These are phyloP conservation scores for Plasmopara viticola DNA, from an alignment of 352 stramenopile genomes.

Conservation along the genomic window DNA sequence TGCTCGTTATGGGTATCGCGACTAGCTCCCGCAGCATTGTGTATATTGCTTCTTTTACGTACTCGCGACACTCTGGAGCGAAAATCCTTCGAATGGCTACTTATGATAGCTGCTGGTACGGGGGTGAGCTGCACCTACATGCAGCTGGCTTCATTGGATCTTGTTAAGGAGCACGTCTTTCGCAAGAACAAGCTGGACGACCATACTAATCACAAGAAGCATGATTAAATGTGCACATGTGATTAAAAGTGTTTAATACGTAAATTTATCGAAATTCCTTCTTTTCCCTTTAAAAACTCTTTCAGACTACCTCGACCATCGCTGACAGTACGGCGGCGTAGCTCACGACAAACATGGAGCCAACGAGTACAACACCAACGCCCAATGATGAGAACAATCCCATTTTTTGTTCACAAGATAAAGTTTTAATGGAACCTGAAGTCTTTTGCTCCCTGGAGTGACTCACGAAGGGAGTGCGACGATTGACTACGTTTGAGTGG, in stretches of 20 bases:
- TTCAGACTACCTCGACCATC: slow-evolving; percentile 11
- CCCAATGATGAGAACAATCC: too few species aligned
- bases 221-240: slow-evolving; percentile 17
- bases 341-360: too few species aligned
- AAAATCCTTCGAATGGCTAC: slow-evolving; percentile 26
- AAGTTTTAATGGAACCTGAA: too few species aligned
- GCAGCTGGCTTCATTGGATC: slow-evolving; percentile 43
- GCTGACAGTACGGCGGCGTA: too few species aligned
- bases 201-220: slow-evolving; percentile 27
- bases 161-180: slow-evolving; percentile 43
- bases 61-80: slow-evolving; percentile 14
- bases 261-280: background rate
- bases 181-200: slow-evolving; percentile 13
- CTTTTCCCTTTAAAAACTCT: background rate
- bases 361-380: too few species aligned
- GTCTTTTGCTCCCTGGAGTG: too few species aligned
- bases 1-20: slow-evolving; percentile 13
- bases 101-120: slow-evolving; percentile 33
- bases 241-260: background rate
- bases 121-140: slow-evolving; percentile 53
- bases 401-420: too few species aligned
- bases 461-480: too few species aligned
- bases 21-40: slow-evolving; percentile 15
- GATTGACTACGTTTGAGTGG: too few species aligned
- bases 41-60: slow-evolving; percentile 24